Evolutionary conservation across 1,284 basidiomycete species (phyloP), one percentile per base, ranked within the genome.

Genomic region (Ustilago sp.): DNA sequence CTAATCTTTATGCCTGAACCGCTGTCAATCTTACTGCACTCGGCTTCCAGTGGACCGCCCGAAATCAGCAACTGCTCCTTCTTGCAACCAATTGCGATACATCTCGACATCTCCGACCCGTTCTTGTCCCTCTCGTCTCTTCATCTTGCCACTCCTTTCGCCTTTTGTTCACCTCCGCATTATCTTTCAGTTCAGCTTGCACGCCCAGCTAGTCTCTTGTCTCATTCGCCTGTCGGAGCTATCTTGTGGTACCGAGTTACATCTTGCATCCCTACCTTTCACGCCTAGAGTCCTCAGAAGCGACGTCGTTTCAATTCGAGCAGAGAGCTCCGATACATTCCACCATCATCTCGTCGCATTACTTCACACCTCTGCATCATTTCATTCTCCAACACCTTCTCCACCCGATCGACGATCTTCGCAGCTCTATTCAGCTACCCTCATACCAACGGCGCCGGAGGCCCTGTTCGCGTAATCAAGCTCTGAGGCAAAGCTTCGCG

Each of bases 1-100:
- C 51, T n/a, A 35, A 53, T 6, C 51, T 34, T 17, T 12, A 34
- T 53, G 31, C 51, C 51, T 53, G 51, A 53, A 51, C 48, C 54
- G 19, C 36, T 41, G 39, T 41, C 39, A 41, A 41, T 15, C 39
- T 12, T 17, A 13, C 39, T 17, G 15, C 39, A 28, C 2, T 39
- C 38, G 28, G 48, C n/a, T 19, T 50, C 48, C 6, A 50, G 48
- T 28, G 48, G n/a, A 28, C 47, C 9, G 19, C 7, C n/a, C 43
- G 43, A 45, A n/a, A 28, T 28, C 23, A 28, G 23, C 23, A 28
- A 28, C 23, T 28, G 23, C 23, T 28, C 23, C 23, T 28, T 28
- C 23, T 31, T 32, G 23, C 48, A 50, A 15, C 23, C 28, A 3
- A 28, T 28, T 28, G 23, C 23, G 23, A 28, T 28, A 28, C 23